Conservation (phyloP, 225 moss, liverwort and hornwort genomes). For the Asterella californica region DNA sequence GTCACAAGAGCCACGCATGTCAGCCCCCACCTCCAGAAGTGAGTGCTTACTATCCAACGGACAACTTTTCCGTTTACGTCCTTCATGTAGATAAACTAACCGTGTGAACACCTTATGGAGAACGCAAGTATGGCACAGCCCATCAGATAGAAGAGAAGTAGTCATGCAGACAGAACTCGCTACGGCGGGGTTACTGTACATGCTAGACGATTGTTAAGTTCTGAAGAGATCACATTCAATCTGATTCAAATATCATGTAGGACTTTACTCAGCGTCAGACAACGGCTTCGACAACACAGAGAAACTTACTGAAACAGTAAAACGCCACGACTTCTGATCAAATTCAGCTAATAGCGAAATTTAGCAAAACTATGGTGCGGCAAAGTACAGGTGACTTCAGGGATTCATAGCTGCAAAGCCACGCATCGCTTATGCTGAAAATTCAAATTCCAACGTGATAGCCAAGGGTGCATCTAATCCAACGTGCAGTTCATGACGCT, state of each 20-base stretch:
- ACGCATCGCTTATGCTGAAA: background rate
- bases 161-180: background rate
- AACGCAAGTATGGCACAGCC: background rate
- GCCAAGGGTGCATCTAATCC: background rate
- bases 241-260: background rate
- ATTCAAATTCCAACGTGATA: background rate
- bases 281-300: background rate
- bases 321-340: background rate
- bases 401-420: background rate
- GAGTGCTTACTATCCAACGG: background rate
- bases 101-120: background rate
- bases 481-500: conserved; percentile 1
- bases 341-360: background rate
- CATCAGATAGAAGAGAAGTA: background rate
- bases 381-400: background rate
- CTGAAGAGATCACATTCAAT: background rate
- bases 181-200: background rate
- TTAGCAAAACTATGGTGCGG: background rate
- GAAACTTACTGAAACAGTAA: background rate
- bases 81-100: background rate
- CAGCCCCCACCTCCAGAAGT: background rate
- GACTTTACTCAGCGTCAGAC: background rate
- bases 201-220: background rate
- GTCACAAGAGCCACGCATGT: conserved; percentile 6
- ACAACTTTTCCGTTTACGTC: background rate